These are phyloP conservation scores for Sporothrix brunneoviolacea DNA, from an alignment of 2,329 filamentous ascomycete species.

Conservation along the genomic window DNA sequence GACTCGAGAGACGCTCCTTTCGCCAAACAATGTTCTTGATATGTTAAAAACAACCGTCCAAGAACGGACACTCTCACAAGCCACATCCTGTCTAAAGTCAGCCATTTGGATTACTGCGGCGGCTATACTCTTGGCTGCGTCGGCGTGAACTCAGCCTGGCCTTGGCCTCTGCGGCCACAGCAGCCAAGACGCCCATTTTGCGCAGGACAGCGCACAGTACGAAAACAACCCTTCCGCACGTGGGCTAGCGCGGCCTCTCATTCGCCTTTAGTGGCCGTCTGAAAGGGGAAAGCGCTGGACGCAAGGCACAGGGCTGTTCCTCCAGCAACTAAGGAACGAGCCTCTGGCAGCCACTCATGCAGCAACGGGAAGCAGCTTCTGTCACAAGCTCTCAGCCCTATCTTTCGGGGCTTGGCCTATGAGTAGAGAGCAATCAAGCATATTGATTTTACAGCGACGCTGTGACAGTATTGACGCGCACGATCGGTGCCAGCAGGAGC, in stretches of 20 bases:
- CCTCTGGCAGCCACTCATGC: conserved; percentile 2
- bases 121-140: not conserved
- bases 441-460: not conserved
- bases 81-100: not conserved
- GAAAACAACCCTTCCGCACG: not conserved
- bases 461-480: too few relatives aligned
- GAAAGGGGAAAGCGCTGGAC: not conserved
- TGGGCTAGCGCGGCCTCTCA: conserved; percentile 2
- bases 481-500: too few relatives aligned
- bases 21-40: too few relatives aligned
- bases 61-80: not conserved
- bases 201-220: conserved; percentile 2
- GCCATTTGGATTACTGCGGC: not conserved
- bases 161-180: too few relatives aligned
- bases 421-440: too few relatives aligned
- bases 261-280: conserved; percentile 5
- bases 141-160: too few relatives aligned
- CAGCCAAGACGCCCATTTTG: too few relatives aligned
- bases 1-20: too few relatives aligned
- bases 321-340: conserved; percentile 10
- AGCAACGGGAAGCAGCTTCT: conserved; percentile 2
- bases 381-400: conserved; percentile 3
- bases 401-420: not conserved
- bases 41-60: too few relatives aligned
- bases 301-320: conserved; percentile 6